A percentile compares a stretch with the other conserved stretches of the same genome.
These are phyloP conservation scores for Cercis canadensis DNA, from an alignment of 306 rosid genomes.

Conservation along the genomic window DNA sequence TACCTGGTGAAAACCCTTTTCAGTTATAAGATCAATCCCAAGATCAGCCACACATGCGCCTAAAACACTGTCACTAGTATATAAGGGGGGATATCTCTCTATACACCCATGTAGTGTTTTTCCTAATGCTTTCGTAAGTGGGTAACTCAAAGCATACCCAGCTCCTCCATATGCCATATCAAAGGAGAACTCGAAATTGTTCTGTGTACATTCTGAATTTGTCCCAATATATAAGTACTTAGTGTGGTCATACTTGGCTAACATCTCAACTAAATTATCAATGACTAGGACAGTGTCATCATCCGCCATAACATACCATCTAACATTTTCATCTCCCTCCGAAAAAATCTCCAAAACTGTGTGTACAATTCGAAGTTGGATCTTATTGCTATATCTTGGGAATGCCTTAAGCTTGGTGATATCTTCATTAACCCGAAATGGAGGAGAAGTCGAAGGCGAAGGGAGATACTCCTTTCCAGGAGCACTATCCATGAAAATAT, in stretches of 20 bases:
- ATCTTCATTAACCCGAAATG: constrained; percentile 49
- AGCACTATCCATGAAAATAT: constrained; percentile 48
- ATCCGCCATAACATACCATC: constrained; percentile 63
- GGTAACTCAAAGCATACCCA: constrained; percentile 58
- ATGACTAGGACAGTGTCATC: constrained; percentile 50
- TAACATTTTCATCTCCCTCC: constrained; percentile 42
- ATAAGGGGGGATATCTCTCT: constrained; percentile 43
- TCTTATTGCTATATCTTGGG: not conserved
- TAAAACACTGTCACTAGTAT: constrained; percentile 49
- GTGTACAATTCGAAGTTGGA: constrained; percentile 42
- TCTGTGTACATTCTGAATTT: constrained; percentile 11
- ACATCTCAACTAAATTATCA: constrained; percentile 52
- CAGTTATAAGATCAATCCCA: constrained; percentile 42
- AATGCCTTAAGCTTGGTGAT: not conserved
- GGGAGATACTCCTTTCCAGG: constrained; percentile 49
- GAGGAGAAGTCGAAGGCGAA: constrained; percentile 50
- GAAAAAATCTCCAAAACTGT: constrained; percentile 42
- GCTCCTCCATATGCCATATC: constrained; percentile 66
- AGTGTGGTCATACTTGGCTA: constrained; percentile 46
- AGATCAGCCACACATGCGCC: constrained; percentile 50
- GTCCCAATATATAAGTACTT: constrained; percentile 49
- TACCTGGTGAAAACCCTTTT: constrained; percentile 65
- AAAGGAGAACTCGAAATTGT: constrained; percentile 42
- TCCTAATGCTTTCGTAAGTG: constrained; percentile 36
- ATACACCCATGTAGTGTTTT: constrained; percentile 44